Percentiles rank a stretch among this genome's conserved stretches.
phyloP scores from a whole-genome alignment of 108 stramenopile genomes.

The Conticribra guillardii region DNA sequence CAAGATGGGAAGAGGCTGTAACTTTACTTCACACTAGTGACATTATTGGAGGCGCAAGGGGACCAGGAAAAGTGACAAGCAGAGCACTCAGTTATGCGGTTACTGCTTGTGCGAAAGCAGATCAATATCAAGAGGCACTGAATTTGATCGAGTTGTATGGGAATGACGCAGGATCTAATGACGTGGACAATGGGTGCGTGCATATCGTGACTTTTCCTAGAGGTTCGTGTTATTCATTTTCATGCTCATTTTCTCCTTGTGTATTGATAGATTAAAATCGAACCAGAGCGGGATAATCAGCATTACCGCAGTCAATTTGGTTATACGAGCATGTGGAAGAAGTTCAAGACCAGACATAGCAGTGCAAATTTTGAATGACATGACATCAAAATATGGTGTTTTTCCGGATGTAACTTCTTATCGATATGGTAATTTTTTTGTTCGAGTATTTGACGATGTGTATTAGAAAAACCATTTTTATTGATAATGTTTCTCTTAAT shows the following conservation, averaged over 20 bases:
- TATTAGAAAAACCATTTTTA: too few relatives aligned
- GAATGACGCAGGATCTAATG: too few relatives aligned
- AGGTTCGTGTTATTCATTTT: too few relatives aligned
- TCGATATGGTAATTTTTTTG: too few relatives aligned
- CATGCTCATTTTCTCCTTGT: background rate
- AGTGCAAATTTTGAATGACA: constrained; percentile 63
- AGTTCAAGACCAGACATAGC: constrained; percentile 67
- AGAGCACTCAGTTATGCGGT: constrained; percentile 56
- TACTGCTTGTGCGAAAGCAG: constrained; percentile 44
- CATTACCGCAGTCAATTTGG: constrained; percentile 57
- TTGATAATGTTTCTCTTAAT: too few relatives aligned
- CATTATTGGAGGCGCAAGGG: constrained; percentile 44
- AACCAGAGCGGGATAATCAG: constrained; percentile 16
- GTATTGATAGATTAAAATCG: background rate
- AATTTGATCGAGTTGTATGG: constrained; percentile 70
- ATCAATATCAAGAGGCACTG: constrained; percentile 65
- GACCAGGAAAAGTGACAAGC: constrained; percentile 55
- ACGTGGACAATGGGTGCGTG: too few relatives aligned
- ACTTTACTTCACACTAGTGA: constrained; percentile 64
- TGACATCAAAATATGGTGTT: constrained; percentile 44
- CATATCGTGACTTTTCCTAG: too few relatives aligned
- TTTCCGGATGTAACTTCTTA: constrained; percentile 58
- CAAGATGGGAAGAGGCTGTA: constrained; percentile 65
- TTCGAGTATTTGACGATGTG: too few relatives aligned
- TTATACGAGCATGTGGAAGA: constrained; percentile 72